phyloP scores from a whole-genome alignment of 495 filamentous ascomycete species.

The Talaromyces nanjingensis region DNA sequence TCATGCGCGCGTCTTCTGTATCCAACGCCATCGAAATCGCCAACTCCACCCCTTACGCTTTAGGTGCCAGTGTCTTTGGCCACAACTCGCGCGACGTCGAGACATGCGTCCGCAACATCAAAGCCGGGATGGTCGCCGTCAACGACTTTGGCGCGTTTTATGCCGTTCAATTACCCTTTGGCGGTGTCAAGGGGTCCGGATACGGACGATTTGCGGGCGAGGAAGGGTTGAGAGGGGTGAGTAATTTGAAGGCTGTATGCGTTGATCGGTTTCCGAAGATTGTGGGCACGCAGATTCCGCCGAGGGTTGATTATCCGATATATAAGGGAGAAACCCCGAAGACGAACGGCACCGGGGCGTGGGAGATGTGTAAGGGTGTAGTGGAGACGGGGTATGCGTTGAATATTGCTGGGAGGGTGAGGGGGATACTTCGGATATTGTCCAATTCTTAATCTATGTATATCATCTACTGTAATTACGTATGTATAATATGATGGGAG shows the following conservation, averaged over 20 bases:
- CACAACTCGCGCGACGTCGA: slow-evolving; percentile 37
- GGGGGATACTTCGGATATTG: slow-evolving; percentile 42
- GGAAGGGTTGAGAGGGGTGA: slow-evolving; percentile 77
- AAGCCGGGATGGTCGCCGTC: slow-evolving; percentile 82
- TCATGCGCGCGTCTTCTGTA: slow-evolving; percentile 64
- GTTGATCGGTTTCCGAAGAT: slow-evolving; percentile 57
- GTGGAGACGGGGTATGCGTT: slow-evolving; percentile 58
- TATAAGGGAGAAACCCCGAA: slow-evolving; percentile 35
- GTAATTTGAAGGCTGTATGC: slow-evolving; percentile 82
- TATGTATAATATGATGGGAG: not conserved
- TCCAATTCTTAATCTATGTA: slow-evolving; percentile 17
- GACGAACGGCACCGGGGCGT: slow-evolving; percentile 45
- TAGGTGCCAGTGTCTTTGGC: slow-evolving; percentile 82
- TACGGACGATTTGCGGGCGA: slow-evolving; percentile 91
- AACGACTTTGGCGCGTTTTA: slow-evolving; percentile 95
- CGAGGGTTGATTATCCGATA: slow-evolving; percentile 74
- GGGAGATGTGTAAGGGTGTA: slow-evolving; percentile 55
- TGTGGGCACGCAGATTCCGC: slow-evolving; percentile 68
- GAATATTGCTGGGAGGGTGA: slow-evolving; percentile 36
- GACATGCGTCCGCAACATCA: slow-evolving; percentile 57
- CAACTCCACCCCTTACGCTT: slow-evolving; percentile 69
- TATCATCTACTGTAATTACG: not conserved
- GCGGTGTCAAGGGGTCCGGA: slow-evolving; percentile 76
- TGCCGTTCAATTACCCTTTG: slow-evolving; percentile 88
- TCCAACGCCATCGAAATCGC: slow-evolving; percentile 60